phyloP scores from a whole-genome alignment of 768 basidiomycete species.

The Collybiopsis luxurians region DNA sequence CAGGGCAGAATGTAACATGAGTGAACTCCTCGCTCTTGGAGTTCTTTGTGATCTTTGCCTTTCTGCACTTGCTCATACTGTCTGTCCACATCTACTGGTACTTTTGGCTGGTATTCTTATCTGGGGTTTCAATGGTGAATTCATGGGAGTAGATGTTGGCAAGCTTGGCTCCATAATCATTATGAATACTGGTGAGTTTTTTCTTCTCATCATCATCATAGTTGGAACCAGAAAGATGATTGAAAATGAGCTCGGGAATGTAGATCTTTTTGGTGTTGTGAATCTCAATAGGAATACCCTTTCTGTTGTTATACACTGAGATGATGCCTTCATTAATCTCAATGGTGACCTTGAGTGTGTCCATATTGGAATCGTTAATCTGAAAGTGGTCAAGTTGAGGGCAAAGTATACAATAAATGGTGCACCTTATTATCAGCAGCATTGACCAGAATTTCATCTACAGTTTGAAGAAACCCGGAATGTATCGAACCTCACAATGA shows the following conservation, averaged over 20 bases:
- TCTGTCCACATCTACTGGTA: conserved; percentile 94
- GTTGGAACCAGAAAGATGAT: conserved; percentile 92
- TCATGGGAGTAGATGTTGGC: conserved; percentile 98
- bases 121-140: conserved; percentile 95
- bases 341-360: conserved; percentile 84
- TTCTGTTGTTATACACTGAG: conserved; percentile 93
- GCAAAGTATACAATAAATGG: background rate
- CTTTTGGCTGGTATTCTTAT: conserved; percentile 81
- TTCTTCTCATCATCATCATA: conserved; percentile 99
- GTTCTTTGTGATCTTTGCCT: conserved; percentile 93
- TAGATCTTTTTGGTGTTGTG: conserved; percentile 91
- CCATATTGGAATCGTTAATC: conserved; percentile 94
- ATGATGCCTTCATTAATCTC: conserved; percentile 83
- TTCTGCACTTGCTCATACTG: conserved; percentile 88
- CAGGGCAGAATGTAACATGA: conserved; percentile 88
- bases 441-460: conserved; percentile 98
- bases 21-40: conserved; percentile 88
- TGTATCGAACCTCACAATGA: conserved; percentile 79
- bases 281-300: conserved; percentile 95
- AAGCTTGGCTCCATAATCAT: conserved; percentile 97
- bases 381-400: conserved; percentile 25
- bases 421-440: conserved; percentile 98
- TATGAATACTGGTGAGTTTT: conserved; percentile 97
- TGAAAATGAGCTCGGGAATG: conserved; percentile 97
- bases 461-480: conserved; percentile 99